Base-by-base conservation (phyloP, 129 eudicot genomes). In the Flaveria trinervia region DNA sequence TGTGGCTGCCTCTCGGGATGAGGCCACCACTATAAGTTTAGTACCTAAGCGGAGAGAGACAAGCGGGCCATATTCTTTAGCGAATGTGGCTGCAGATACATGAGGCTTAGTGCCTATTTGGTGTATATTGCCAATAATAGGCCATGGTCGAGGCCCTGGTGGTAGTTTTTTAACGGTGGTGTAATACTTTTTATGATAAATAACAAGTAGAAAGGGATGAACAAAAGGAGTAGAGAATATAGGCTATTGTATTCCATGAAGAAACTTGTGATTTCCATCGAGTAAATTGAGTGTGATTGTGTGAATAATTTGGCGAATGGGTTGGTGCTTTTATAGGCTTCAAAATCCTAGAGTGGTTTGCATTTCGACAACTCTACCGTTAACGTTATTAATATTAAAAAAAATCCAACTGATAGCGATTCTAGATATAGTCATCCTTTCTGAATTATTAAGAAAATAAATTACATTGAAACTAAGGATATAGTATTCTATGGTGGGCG, bases 81-180 rank as follows among this genome's bases (percentile, higher is more conserved):
- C 70, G 26, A 74, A 66, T 5, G 18, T 13, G 26, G 76, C 55
- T 1, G 75, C 9, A 1, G 71, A 36, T 11, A 28, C 65, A 43
- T 81, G 80, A 51, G 80, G 84, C 9, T 26, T 46, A 9, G 43
- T 3, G 6, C 74, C 73, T 4, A 80, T 48, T 57, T 80, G 84
- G 62, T 46, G 79, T 23, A 80, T 65, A 30, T 80, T 80, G 57
- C 84, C 84, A 9, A 80, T 10, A 43, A 80, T 46, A 39, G 81
- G 81, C 81, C 75, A 81, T 68, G 81, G 81, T 10, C 1, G 16
- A 13, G 81, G 62, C 25, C 62, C 62, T 7, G 62, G 62, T 55
- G 26, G 84, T 18, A 75, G 77, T 9, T 59, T 64, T 43, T 68
- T 68, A 1, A 48, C 2, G 3, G 18, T 8, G 20, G 9, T 18